A percentile compares a stretch with the other conserved stretches of the same genome.
These are phyloP conservation scores for Jasminum sambac DNA, from an alignment of 257 asterid species.

Conservation along the genomic window DNA sequence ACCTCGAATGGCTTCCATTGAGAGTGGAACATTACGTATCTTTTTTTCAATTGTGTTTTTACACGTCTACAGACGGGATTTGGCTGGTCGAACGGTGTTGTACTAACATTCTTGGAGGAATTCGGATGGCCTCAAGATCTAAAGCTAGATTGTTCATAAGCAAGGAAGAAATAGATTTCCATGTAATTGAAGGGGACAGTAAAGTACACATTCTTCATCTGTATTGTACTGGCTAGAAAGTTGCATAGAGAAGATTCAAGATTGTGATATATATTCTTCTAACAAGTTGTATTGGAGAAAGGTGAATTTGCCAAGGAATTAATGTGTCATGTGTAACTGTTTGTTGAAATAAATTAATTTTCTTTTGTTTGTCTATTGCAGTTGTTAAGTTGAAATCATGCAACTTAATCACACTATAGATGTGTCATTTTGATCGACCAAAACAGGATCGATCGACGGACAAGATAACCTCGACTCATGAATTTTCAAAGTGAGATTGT, in stretches of 20 bases:
- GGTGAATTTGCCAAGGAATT: too few relatives aligned
- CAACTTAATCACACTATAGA: too few relatives aligned
- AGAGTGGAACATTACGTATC: background rate
- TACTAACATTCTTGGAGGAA: constrained; percentile 82
- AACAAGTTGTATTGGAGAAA: too few relatives aligned
- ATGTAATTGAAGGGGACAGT: background rate
- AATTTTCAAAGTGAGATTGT: too few relatives aligned
- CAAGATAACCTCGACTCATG: too few relatives aligned
- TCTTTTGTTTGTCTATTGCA: too few relatives aligned
- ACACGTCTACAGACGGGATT: constrained; percentile 75
- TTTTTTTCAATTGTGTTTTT: background rate
- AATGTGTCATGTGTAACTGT: too few relatives aligned
- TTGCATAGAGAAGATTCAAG: background rate
- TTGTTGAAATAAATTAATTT: too few relatives aligned
- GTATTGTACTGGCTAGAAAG: background rate
- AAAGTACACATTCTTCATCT: background rate
- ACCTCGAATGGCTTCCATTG: background rate
- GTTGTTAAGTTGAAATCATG: too few relatives aligned
- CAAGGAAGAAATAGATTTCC: background rate
- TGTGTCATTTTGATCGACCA: too few relatives aligned
- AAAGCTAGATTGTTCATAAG: constrained; percentile 44
- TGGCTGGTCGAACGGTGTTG: constrained; percentile 96
- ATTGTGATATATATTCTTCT: too few relatives aligned
- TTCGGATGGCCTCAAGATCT: constrained; percentile 77
- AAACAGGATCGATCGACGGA: too few relatives aligned